Base-by-base conservation (phyloP, 1,284 basidiomycete species). In the Pseudozyma sp. region DNA sequence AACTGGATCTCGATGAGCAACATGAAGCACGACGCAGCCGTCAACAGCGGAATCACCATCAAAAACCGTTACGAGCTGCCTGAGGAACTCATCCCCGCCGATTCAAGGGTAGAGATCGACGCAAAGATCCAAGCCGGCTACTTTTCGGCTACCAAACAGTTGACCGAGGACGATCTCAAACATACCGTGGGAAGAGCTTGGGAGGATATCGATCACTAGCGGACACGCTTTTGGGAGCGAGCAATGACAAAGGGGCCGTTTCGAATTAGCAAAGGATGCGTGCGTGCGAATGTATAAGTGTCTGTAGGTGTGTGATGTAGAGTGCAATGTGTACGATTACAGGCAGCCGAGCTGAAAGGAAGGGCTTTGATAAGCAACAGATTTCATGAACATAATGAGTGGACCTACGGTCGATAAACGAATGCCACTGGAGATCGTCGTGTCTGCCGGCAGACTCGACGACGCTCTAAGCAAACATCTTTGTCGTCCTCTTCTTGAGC, bases 21-120 rank as follows among this genome's bases (percentile, higher is more conserved):
- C 82, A 92, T 94, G 91, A 97, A 97, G 89, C 94, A 97, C 86
- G 90, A 96, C 76, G 93, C 94, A 8, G 65, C 85, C 39, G 71
- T 96, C 52, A 88, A 90, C 69, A 91, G 90, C 9, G 95, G 94
- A 0, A 97, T 97, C 74, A 89, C 89, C 1, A 94, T 97, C 76
- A 63, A 88, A 79, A 90, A 69, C 48, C 65, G 79, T 24, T 80
- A 81, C 59, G 80, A 85, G 66, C 70, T 85, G 35, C 78, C 79
- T 4, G 74, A 75, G 19, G 67, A 78, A 33, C 54, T 82, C 4
- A 78, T 81, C 33, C 80, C 80, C 1, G 65, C 78, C 4, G 78
- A 81, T 44, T 59, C 61, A 29, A 54, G 64, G 19, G 79, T 80
- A 35, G 78, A 79, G 52, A 80, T 82, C 51, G 72, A 79, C 35